Evolutionary conservation across 1,284 basidiomycete genomes (phyloP), one percentile per base, ranked within the genome.

Genomic region (Moesziomyces antarcticus): DNA sequence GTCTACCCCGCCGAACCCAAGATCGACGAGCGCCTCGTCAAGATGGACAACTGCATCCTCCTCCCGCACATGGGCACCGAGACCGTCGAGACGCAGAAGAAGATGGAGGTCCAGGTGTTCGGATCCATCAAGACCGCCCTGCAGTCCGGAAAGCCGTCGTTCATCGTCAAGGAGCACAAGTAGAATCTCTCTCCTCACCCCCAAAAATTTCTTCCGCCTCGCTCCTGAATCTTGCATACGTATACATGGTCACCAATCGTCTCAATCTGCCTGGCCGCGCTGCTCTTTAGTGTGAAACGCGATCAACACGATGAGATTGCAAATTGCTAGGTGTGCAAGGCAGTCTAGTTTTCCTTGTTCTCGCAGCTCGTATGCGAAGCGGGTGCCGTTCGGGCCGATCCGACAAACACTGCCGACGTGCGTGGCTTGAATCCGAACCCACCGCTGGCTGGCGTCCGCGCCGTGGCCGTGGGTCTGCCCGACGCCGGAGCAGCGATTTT

Each of bases 1-100:
- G 93, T 96, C 40, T 97, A 89, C 87, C 71, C 71, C 16, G 71
- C 60, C 13, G 72, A 74, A 33, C 72, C 72, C 18, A 62, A 69
- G 40, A 70, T 70, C 52, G 72, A 74, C 57, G 46, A 63, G 18
- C 42, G 72, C 7, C 53, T 74, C 7, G 47, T 74, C 42, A 56
- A 59, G 51, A 74, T 74, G 72, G 66, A 66, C 56, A 49, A 74
- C 44, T 62, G 56, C 62, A 53, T 66, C 41, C 48, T 74, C 13
- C 40, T 74, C 20, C 72, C 72, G 4, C 72, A 74, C 53, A 74
- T 74, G 72, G 72, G 72, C 16, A 74, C 72, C 50, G 66, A 74
- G 66, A 74, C 72, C 6, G 62, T 70, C 24, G 72, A 74, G 49
- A 74, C 72, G 21, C 72, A 74, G 47, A 74, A 74, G 52, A 69